Base-by-base conservation (phyloP, 306 rosid species). In the Ammopiptanthus mongolicus region DNA sequence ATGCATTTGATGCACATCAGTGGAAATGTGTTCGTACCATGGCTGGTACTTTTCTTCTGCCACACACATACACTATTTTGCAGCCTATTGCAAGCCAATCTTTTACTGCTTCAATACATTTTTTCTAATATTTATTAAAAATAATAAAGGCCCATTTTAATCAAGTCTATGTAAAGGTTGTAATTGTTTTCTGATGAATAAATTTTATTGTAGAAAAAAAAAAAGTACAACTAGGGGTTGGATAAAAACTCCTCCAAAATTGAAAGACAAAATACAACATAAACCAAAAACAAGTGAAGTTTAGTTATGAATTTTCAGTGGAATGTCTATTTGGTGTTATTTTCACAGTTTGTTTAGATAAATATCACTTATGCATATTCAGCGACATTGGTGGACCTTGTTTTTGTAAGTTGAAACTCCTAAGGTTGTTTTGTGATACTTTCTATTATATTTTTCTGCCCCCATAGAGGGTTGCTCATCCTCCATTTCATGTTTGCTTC, bases 21-120 rank as follows among this genome's bases (percentile, higher is more conserved):
- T 95, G 98, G 98, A 95, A 95, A 84, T 95, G 96, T 65, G 95
- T 88, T 75, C 93, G 88, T 46, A 91, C 98, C 51, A 77, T 91
- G 79, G 65, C 84, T 44, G 98, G 98, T 95, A 90, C 44, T 78
- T 63, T 76, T 74, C 75, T 78, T 80, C 55, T 36, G 51, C 78
- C 65, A 6, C 44, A 34, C 67, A n/a, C 5, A 15, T 23, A 39
- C 78, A 8, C 34, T 50, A 51, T 29, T 75, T 82, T 70, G 28
- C 37, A 37, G 21, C 22, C 21, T 19, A 69, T 31, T 37, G 56
- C 36, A 55, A 55, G 19, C 56, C n/a, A 81, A 64, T 65, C 0
- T 14, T 72, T 66, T 57, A 11, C 62, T 46, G 68, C 72, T 78
- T 74, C 29, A 37, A 47, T 10, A 18, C 13, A 7, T 0, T 9